Evolutionary conservation across 2,329 filamentous ascomycete species (phyloP), one percentile per base, ranked within the genome.

Genomic region (Dothiorella sarmentorum): DNA sequence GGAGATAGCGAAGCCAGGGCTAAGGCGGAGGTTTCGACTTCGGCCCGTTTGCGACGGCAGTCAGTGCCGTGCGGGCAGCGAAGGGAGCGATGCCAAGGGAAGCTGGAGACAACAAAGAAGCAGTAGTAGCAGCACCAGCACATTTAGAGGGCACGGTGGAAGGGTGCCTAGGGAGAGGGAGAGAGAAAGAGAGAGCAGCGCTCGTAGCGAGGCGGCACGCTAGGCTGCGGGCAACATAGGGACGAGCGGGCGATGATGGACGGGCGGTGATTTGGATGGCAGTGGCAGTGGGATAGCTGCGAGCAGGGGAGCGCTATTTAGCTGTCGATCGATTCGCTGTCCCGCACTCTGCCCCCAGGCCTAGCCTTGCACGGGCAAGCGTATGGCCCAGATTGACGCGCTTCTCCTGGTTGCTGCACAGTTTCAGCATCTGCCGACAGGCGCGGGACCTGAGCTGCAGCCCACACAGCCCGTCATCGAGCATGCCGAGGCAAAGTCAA

Each of bases 361-460:
- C 31, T 38, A 52, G 31, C 31, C 47, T 10, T 20, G 47, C 47
- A 37, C 47, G 47, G 47, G 20, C 47, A 52, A 37, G 47, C 47
- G 31, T 38, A 18, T 29, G 43, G 43, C 24, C 43, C 43, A 29
- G 43, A 45, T 52, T 24, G 26, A 52, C 31, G 45, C 29, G 45
- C 45, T 7, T 49, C 45, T 49, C 45, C 45, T 49, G 45, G 45
- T 35, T 49, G 29, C 45, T 49, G 45, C 47, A 38, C 15, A 37
- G 31, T 52, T 52, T 52, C 47, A 52, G 27, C 47, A 52, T 52
- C 47, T 52, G 47, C 47, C 47, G 47, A 49, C 27, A 33, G 42
- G n/a, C 45, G 29, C 45, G 45, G 45, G 45, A 29, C 15, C 29
- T 35, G 45, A n/a, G n/a, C n/a, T n/a, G n/a, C n/a, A n/a, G n/a